Evolutionary conservation across 192 early-diverging fungal species (phyloP).

Genomic region (Podila clonocystis): DNA sequence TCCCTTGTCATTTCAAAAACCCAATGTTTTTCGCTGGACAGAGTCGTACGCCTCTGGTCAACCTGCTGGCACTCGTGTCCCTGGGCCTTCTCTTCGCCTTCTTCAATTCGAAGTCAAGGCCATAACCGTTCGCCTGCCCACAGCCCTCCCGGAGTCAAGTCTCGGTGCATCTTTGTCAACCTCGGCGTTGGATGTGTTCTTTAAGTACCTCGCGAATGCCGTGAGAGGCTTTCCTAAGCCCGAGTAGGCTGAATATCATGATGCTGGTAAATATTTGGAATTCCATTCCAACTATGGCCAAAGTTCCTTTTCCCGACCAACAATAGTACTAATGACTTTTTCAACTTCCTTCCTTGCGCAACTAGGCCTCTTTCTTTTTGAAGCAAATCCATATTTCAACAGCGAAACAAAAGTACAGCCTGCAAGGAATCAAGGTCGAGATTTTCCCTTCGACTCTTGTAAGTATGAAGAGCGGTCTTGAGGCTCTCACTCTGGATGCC

Average conservation of each 20-base stretch:
- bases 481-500: slow-evolving; percentile 5
- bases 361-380: slow-evolving; percentile 12
- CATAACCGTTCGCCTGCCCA: not conserved
- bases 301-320: not conserved
- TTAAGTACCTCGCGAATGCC: not conserved
- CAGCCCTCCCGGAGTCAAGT: not conserved
- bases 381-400: slow-evolving; percentile 23
- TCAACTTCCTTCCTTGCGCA: not conserved
- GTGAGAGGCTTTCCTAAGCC: slow-evolving; percentile 6
- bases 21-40: no score
- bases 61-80: no score
- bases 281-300: not conserved
- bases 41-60: no score
- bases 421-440: slow-evolving; percentile 9
- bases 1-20: no score
- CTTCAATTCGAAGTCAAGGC: no score
- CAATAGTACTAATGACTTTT: not conserved
- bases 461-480: slow-evolving; percentile 5
- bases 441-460: slow-evolving; percentile 23
- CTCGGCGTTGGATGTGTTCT: slow-evolving; percentile 13
- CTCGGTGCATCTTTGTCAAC: slow-evolving; percentile 24
- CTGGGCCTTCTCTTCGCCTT: no score
- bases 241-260: slow-evolving; percentile 2
- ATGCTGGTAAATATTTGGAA: slow-evolving; percentile 1
- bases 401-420: slow-evolving; percentile 9